Base-by-base conservation (phyloP, 495 filamentous ascomycete species). In the Penicillium parvum region DNA sequence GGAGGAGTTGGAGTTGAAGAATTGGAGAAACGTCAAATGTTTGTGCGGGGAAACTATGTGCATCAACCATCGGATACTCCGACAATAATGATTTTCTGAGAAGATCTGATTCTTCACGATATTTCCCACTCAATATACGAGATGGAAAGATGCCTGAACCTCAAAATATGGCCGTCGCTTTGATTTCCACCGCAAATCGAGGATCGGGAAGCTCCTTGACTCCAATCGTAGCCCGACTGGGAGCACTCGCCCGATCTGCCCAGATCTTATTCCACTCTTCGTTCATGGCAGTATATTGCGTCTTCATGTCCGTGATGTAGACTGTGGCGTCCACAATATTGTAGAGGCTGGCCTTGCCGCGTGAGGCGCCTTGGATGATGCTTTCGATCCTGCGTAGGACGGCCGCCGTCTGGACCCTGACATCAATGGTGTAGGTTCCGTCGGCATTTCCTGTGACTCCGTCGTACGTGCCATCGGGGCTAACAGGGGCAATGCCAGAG, bases 201-300 rank as follows among this genome's bases (percentile, higher is more conserved):
- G 58, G 55, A 45, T 65, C 60, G 1, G 64, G 64, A 29, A 66
- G 42, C 42, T 65, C 64, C 17, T 45, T 54, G 8, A 68, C 55
- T 9, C 60, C 64, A 26, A 68, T 47, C 0, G 64, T 68, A 5
- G 64, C 63, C 11, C 63, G 39, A 18, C 58, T 49, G 1, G 64
- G 64, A 12, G 62, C 64, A 32, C 53, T 63, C 11, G 29, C 50
- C 12, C 63, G 53, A 35, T 62, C 54, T 21, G 49, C 11, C 43
- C 57, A 68, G 12, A 68, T 47, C 44, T 64, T 60, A 30, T 68
- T 68, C 64, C 63, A 68, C 35, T 62, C 64, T 39, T 66, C 63
- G 35, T 68, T 68, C 64, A 68, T 68, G 10, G 45, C 62, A n/a
- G 53, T 50, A 43, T 68, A 66, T 29, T 68, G 55, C 0, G 42